Evolutionary conservation across 176 grass and related monocot genomes (phyloP).

Genomic region (Triticum urartu): DNA sequence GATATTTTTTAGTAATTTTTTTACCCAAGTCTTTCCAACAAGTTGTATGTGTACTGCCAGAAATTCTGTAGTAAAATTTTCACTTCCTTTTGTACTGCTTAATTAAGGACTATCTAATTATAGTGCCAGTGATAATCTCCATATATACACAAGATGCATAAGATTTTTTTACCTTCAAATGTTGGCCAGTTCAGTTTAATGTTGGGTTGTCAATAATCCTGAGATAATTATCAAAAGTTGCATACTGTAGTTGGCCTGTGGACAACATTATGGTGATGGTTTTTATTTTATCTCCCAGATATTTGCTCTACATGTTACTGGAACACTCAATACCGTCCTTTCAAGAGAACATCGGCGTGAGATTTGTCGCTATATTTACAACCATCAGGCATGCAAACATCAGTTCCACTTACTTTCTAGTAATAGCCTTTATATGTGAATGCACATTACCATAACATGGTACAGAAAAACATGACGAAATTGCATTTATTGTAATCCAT

Average conservation of each 20-base stretch:
- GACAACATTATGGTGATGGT: not conserved
- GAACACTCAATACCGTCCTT: not conserved
- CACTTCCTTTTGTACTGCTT: too few relatives aligned
- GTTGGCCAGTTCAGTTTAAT: too few relatives aligned
- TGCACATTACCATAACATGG: not conserved
- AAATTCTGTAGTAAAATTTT: too few relatives aligned
- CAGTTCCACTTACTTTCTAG: not conserved
- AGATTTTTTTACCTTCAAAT: too few relatives aligned
- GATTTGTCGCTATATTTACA: conserved; percentile 48
- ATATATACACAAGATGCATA: too few relatives aligned
- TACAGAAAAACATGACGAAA: not conserved
- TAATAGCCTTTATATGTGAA: not conserved
- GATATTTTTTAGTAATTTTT: too few relatives aligned
- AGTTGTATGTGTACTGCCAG: too few relatives aligned
- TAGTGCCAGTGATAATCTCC: too few relatives aligned
- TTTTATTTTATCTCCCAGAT: conserved; percentile 1
- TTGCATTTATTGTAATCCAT: not conserved
- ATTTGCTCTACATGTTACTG: conserved; percentile 28
- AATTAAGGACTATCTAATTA: too few relatives aligned
- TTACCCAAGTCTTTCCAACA: too few relatives aligned
- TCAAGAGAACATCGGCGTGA: conserved; percentile 15
- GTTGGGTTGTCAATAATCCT: too few relatives aligned
- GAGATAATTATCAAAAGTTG: not conserved
- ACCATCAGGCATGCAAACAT: conserved; percentile 27
- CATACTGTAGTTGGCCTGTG: not conserved